phyloP scores from a whole-genome alignment of 2,329 filamentous ascomycete species.

The Knufia petricola region DNA sequence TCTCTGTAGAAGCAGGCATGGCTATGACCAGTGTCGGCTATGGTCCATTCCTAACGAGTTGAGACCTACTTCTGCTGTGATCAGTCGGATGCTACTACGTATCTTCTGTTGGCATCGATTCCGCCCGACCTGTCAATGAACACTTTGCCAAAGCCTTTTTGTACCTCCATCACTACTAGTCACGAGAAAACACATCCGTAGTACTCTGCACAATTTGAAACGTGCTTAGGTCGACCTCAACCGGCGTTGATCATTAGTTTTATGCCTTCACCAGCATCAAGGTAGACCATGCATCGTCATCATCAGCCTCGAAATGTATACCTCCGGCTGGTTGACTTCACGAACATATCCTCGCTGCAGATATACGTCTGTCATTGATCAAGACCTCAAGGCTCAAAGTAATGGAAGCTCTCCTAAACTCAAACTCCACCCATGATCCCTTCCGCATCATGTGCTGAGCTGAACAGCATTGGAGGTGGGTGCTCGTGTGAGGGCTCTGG shows the following conservation, averaged over 20 bases:
- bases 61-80: no score
- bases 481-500: slow-evolving; percentile 27
- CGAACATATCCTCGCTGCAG: slow-evolving; percentile 33
- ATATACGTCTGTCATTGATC: slow-evolving; percentile 35
- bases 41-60: no score
- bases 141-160: no score
- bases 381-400: slow-evolving; percentile 38
- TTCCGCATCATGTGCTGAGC: slow-evolving; percentile 15
- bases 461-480: slow-evolving; percentile 42
- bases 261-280: slow-evolving; percentile 13
- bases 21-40: no score
- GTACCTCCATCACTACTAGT: no score
- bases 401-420: slow-evolving; percentile 36
- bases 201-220: no score
- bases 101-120: no score
- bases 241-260: slow-evolving; percentile 15
- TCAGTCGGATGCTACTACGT: no score
- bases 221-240: slow-evolving; percentile 14
- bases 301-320: slow-evolving; percentile 15
- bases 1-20: not conserved
- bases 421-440: slow-evolving; percentile 29
- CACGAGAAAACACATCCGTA: no score
- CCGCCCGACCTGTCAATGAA: no score
- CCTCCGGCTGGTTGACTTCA: slow-evolving; percentile 10
- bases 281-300: slow-evolving; percentile 9